Base-by-base conservation (phyloP, 768 basidiomycete genomes). In the Brasilioporus rufonigricans region DNA sequence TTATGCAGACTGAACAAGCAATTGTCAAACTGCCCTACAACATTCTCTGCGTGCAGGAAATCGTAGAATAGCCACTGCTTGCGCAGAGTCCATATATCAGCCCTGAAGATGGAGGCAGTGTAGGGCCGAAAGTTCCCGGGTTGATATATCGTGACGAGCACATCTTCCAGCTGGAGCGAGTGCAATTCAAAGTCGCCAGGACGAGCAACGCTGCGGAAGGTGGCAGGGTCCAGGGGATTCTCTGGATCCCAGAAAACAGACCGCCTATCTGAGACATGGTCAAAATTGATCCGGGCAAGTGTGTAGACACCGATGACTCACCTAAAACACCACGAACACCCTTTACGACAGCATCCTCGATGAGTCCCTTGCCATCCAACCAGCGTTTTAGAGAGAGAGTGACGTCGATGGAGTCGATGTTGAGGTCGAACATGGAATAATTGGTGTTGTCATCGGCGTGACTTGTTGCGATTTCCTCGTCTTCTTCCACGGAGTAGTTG, bases 11-110 rank as follows among this genome's bases (percentile, higher is more conserved):
- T 98, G 75, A 97, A 97, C 19, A 99, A 68, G 64, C 97, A 99
- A 66, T 98, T 98, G 69, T 99, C 97, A 59, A 93, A 91, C 69
- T 99, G 97, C 5, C 97, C 97, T 10, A 97, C 96, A 39, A 98
- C 89, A 59, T 89, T 91, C 66, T 98, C 95, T 0, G 97, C 95
- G 46, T 66, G 69, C 56, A 98, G 73, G 59, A 98, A 86, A 71
- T 99, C 97, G 70, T 95, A 95, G 71, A 97, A 97, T 35, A 96
- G 62, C 93, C 93, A 98, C 64, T 89, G 86, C 70, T 97, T 98
- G 52, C 97, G 79, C 60, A 98, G 83, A 27, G 77, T 80, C 13
- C 81, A 80, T 33, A 98, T 81, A 62, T 93, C 89, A 24, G 97
- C 97, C 55, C 89, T 87, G 76, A 98, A 99, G 46, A 99, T 93